Evolutionary conservation across 75 land plant genomes (phyloP), one percentile per base, ranked within the genome.

Genomic region (Sequoiadendron giganteum): DNA sequence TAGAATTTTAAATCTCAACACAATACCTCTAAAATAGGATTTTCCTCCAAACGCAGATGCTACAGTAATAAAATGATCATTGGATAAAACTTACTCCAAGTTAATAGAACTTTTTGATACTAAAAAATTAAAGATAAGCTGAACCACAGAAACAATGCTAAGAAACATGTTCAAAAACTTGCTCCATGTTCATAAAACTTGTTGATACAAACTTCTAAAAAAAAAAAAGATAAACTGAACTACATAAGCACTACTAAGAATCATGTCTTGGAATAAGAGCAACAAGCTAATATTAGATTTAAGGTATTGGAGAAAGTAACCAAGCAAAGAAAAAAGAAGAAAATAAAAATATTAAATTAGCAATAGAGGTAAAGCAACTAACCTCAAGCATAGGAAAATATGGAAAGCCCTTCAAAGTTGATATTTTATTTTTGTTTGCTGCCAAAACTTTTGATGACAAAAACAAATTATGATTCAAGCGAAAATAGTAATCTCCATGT

Each of bases 331-430:
- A 7, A 45, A 25, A 47, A 28, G 30, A 47, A 47, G 7, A n/a
- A 82, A 25, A 82, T 28, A 25, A 48, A 45, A 45, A 3, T 7
- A 10, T 48, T 25, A 82, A 47, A n/a, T 82, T 81, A 18, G 48
- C 84, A 45, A 45, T 28, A 81, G 48, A 45, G 84, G 47, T 6
- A 47, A 48, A 73, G 30, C 73, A 81, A 75, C 93, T 49, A 85
- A 97, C 99, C 99, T 98, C 99, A 58, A 98, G 98, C 36, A 91
- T 90, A n/a, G 99, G 99, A 72, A 98, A 87, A 91, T 96, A 88
- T n/a, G 99, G 99, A 82, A 98, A 98, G 25, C 96, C 98, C 88
- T 95, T 95, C 61, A 98, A 84, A 73, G 97, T 96, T 32, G 96
- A 94, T 86, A 98, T 96, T 87, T 94, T 98, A 84, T 98, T 98